Percentiles rank a stretch among this genome's conserved stretches.
Evolutionary conservation across 768 basidiomycete species (phyloP).

Genomic region (Russula olivacea): DNA sequence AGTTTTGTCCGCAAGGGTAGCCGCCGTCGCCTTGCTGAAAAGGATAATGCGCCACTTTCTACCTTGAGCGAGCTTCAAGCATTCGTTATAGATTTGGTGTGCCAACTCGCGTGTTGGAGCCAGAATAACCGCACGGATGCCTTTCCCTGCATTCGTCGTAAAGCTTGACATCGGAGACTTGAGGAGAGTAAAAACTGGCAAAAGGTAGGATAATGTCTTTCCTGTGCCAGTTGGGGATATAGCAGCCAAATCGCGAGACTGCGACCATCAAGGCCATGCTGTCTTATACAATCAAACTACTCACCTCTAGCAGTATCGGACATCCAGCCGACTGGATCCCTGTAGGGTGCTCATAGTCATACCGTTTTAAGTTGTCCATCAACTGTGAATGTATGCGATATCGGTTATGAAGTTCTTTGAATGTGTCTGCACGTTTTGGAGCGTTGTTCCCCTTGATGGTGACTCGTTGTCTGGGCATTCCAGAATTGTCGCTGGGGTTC

Average conservation of each 20-base stretch:
- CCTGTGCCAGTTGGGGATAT: conserved; percentile 97
- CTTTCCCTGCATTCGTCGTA: conserved; percentile 43
- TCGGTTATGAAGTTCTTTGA: conserved; percentile 52
- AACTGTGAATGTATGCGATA: conserved; percentile 56
- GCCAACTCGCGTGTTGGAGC: conserved; percentile 96
- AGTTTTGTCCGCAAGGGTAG: conserved; percentile 64
- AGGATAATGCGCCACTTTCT: conserved; percentile 78
- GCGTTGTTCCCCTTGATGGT: conserved; percentile 67
- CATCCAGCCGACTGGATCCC: conserved; percentile 76
- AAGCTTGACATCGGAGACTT: conserved; percentile 47
- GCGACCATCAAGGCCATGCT: not conserved
- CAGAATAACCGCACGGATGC: conserved; percentile 73
- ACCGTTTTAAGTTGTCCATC: conserved; percentile 54
- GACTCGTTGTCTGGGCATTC: conserved; percentile 53
- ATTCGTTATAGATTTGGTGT: conserved; percentile 91
- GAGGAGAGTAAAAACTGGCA: conserved; percentile 69
- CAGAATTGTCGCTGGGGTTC: conserved; percentile 26
- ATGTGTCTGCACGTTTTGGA: conserved; percentile 52
- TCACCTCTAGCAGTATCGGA: conserved; percentile 73
- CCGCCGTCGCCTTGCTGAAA: conserved; percentile 87
- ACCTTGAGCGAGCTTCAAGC: conserved; percentile 71
- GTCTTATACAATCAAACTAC: conserved; percentile 22
- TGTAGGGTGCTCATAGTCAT: conserved; percentile 64
- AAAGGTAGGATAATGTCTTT: conserved; percentile 89
- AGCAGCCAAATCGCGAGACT: conserved; percentile 84